Evolutionary conservation across 1,284 basidiomycete genomes (phyloP).

Genomic region (Sporisorium exsertum): DNA sequence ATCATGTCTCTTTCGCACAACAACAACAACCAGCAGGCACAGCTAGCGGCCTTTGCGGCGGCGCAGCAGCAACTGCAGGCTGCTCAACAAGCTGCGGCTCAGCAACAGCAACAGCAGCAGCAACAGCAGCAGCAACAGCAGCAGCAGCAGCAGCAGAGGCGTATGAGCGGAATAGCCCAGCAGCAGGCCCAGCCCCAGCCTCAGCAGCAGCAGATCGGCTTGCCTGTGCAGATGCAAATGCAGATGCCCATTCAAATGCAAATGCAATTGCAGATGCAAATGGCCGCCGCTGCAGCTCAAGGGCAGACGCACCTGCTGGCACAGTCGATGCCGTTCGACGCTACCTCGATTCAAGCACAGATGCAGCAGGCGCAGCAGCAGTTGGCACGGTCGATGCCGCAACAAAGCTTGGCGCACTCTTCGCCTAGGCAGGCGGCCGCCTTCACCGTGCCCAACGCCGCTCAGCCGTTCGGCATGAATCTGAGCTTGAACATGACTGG

Average conservation of each 20-base stretch:
- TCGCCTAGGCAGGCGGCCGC: constrained; percentile 46
- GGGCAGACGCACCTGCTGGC: constrained; percentile 39
- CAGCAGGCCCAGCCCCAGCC: constrained; percentile 35
- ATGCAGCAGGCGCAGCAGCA: constrained; percentile 47
- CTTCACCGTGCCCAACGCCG: constrained; percentile 36
- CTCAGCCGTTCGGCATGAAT: constrained; percentile 47
- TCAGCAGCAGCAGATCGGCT: constrained; percentile 50
- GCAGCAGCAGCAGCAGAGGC: constrained; percentile 34
- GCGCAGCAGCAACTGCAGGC: constrained; percentile 53
- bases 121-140: constrained; percentile 48
- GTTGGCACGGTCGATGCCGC: constrained; percentile 38
- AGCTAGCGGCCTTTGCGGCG: constrained; percentile 44
- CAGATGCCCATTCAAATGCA: constrained; percentile 49
- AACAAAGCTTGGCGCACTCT: constrained; percentile 41
- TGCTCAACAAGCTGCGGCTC: constrained; percentile 37
- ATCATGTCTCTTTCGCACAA: constrained; percentile 44
- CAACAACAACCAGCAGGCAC: constrained; percentile 46
- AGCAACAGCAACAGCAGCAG: constrained; percentile 35
- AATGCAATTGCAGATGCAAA: constrained; percentile 55
- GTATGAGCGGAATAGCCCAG: constrained; percentile 5
- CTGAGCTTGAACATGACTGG: constrained; percentile 43
- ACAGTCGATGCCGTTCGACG: constrained; percentile 46
- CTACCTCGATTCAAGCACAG: constrained; percentile 45
- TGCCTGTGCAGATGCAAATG: constrained; percentile 48
- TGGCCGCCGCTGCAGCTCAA: constrained; percentile 50